These are phyloP conservation scores for Parascedosporium putredinis DNA, from an alignment of 2,329 filamentous ascomycete genomes.

Conservation along the genomic window DNA sequence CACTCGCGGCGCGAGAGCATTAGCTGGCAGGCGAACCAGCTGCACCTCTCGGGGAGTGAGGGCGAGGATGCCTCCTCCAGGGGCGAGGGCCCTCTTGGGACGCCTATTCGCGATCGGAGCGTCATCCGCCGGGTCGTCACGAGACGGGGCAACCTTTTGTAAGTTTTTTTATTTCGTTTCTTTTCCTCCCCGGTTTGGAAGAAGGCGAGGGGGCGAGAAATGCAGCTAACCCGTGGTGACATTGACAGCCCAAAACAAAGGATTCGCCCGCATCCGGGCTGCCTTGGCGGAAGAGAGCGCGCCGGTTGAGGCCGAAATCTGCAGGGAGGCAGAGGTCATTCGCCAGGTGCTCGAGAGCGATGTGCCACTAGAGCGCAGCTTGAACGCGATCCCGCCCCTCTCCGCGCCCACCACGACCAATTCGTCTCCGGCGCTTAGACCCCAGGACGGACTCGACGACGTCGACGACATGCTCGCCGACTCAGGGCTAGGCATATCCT, in stretches of 20 bases:
- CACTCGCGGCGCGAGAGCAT: constrained; percentile 73
- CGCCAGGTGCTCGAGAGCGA: constrained; percentile 90
- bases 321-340: constrained; percentile 89
- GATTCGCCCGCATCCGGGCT: constrained; percentile 86
- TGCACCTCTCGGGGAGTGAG: constrained; percentile 70
- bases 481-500: constrained; percentile 33
- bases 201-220: too few species aligned
- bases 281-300: constrained; percentile 80
- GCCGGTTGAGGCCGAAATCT: constrained; percentile 78
- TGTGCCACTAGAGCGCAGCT: constrained; percentile 44
- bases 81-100: constrained; percentile 29
- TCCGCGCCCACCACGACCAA: constrained; percentile 46
- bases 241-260: constrained; percentile 77
- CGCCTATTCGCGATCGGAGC: constrained; percentile 46
- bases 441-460: constrained; percentile 50
- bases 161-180: constrained; percentile 27
- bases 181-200: too few species aligned
- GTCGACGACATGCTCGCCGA: constrained; percentile 61
- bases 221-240: constrained; percentile 20
- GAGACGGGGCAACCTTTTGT: constrained; percentile 81
- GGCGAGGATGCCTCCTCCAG: constrained; percentile 50
- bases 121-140: constrained; percentile 79
- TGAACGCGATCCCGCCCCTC: constrained; percentile 27
- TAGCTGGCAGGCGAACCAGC: constrained; percentile 78
- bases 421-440: constrained; percentile 59